A percentile compares a stretch with the other conserved stretches of the same genome.
Evolutionary conservation across 805 yeast genomes (phyloP).

Genomic region (Alloascoidea africana): DNA sequence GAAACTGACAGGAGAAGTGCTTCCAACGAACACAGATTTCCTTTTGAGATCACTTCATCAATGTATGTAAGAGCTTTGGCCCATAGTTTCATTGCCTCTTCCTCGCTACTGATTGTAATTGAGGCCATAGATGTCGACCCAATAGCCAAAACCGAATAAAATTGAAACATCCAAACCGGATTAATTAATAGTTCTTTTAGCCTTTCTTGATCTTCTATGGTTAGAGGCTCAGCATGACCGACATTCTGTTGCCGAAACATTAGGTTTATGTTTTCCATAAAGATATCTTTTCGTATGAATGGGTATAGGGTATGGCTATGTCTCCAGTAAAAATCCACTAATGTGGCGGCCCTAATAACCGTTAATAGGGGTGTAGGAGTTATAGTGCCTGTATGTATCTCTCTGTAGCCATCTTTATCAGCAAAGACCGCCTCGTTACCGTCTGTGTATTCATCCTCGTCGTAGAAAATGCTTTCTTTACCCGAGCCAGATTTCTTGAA

Average conservation of each 20-base stretch:
- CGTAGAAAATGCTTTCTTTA: too few species aligned
- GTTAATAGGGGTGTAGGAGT: slow-evolving; percentile 6
- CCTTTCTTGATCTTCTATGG: not conserved
- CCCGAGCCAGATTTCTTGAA: too few species aligned
- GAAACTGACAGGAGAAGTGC: slow-evolving; percentile 29
- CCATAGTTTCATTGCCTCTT: slow-evolving; percentile 23
- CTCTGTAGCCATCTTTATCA: too few species aligned
- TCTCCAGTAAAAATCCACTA: slow-evolving; percentile 9
- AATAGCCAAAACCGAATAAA: slow-evolving; percentile 36
- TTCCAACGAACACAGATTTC: slow-evolving; percentile 25
- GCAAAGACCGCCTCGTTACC: too few species aligned
- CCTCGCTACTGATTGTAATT: slow-evolving; percentile 8
- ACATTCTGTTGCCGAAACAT: not conserved
- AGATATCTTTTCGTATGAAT: slow-evolving; percentile 5
- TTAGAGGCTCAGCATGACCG: not conserved
- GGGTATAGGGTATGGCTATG: slow-evolving; percentile 11
- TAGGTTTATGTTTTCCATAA: slow-evolving; percentile 5
- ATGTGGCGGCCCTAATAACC: slow-evolving; percentile 8
- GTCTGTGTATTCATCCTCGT: too few species aligned
- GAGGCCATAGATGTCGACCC: slow-evolving; percentile 33
- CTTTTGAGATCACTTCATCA: slow-evolving; percentile 21
- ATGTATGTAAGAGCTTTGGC: slow-evolving; percentile 25
- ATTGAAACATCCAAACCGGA: slow-evolving; percentile 22
- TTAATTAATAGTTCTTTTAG: slow-evolving; percentile 3
- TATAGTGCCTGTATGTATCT: not conserved